phyloP scores from a whole-genome alignment of 495 filamentous ascomycete species.

The Neurospora hispaniola region DNA sequence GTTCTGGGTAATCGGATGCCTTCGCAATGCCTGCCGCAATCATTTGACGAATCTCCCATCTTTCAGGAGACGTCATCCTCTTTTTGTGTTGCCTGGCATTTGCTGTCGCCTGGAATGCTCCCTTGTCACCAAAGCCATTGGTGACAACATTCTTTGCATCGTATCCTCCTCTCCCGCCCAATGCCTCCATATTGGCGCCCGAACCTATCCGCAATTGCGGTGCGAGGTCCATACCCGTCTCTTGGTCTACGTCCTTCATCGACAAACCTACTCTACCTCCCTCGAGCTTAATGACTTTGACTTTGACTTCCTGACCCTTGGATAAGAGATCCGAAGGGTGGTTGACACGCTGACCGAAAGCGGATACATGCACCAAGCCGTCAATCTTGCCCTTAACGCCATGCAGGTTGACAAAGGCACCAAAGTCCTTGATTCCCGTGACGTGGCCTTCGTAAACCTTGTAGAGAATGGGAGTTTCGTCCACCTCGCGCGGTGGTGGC shows the following conservation, averaged over 20 bases:
- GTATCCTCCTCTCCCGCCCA: slow-evolving; percentile 43
- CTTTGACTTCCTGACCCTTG: slow-evolving; percentile 74
- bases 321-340: slow-evolving; percentile 82
- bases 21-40: slow-evolving; percentile 91
- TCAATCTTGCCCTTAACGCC: slow-evolving; percentile 83
- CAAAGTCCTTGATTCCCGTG: slow-evolving; percentile 89
- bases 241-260: slow-evolving; percentile 96
- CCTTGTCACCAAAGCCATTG: background rate
- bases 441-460: slow-evolving; percentile 88
- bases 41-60: slow-evolving; percentile 95
- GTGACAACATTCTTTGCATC: slow-evolving; percentile 7
- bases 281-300: slow-evolving; percentile 86
- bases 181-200: slow-evolving; percentile 79
- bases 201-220: slow-evolving; percentile 76
- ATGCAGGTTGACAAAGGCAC: slow-evolving; percentile 86
- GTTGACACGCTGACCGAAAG: slow-evolving; percentile 82
- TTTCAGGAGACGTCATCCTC: slow-evolving; percentile 86
- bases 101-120: slow-evolving; percentile 27
- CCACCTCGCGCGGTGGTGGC: slow-evolving; percentile 64
- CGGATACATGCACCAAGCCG: slow-evolving; percentile 91
- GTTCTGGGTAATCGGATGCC: slow-evolving; percentile 83
- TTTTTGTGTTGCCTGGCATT: slow-evolving; percentile 53
- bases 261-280: slow-evolving; percentile 71
- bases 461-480: slow-evolving; percentile 64
- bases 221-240: slow-evolving; percentile 72